Evolutionary conservation across 371 early-diverging fungal species (phyloP), one percentile per base, ranked within the genome.

Genomic region (Mucor plumbeus): DNA sequence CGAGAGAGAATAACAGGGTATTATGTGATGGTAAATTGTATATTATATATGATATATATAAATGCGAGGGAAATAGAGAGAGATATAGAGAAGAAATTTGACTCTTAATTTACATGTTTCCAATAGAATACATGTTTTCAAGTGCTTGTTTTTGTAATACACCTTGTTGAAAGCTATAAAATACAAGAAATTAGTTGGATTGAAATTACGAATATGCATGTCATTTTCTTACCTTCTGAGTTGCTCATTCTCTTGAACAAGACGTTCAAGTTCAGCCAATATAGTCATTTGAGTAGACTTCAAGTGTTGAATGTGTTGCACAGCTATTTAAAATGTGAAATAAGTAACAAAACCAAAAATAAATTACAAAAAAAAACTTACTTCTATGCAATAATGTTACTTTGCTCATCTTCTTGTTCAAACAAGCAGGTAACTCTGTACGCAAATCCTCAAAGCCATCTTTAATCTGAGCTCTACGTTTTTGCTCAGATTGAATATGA

Each of bases 401-500:
- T 40, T 75, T 75, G 63, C 75, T 75, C 75, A 75, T 75, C 50
- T 75, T 75, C 44, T 75, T 75, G 44, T 75, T 75, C n/a, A 75
- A 65, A 59, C 75, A 75, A 10, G 75, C 41, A 55, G 75, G 75
- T 21, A 75, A 67, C 59, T 75, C 72, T 57, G 60, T 75, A 57
- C 75, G 69, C 58, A 75, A 58, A 33, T 75, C 75, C 67, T 75
- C 80, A 54, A 67, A 79, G 39, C 68, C 78, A 60, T 69, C 82
- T 64, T 81, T 81, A 40, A 81, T 81, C 61, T 81, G 79, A 57
- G 82, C 82, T 61, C 82, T 73, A 59, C 82, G 69, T 61, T 78
- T 82, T 60, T 82, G 82, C 36, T 82, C 82, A n/a, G 80, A 79
- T 53, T 82, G 82, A 48, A 82, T 82, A 59, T 82, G 82, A 38